These are phyloP conservation scores for Fusarium caatingaense DNA, from an alignment of 2,329 filamentous ascomycete species.

Conservation along the genomic window DNA sequence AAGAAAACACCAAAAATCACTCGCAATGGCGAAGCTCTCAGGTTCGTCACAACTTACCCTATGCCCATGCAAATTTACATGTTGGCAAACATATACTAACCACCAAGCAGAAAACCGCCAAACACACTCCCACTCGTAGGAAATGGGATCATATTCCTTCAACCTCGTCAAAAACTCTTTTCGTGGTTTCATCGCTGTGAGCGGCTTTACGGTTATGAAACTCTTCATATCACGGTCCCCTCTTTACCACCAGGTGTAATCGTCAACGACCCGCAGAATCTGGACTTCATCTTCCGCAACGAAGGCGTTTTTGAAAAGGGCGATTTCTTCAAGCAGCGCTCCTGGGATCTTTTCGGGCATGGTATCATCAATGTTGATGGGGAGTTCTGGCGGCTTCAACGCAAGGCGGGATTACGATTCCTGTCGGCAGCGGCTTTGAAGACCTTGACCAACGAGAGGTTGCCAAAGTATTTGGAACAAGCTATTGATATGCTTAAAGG, in stretches of 20 bases:
- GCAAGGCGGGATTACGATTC: slow-evolving; percentile 70
- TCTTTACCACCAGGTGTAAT: slow-evolving; percentile 72
- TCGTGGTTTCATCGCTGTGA: slow-evolving; percentile 72
- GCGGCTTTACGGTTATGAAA: slow-evolving; percentile 66
- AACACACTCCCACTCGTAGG: slow-evolving; percentile 67
- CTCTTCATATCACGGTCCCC: slow-evolving; percentile 71
- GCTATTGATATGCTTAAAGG: slow-evolving; percentile 55
- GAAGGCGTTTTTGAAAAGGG: slow-evolving; percentile 72
- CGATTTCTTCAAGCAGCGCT: slow-evolving; percentile 68
- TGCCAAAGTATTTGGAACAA: slow-evolving; percentile 64
- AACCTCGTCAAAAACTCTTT: slow-evolving; percentile 69
- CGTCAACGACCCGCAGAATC: slow-evolving; percentile 69
- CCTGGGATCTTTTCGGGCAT: slow-evolving; percentile 72
- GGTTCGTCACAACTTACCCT: slow-evolving; percentile 31
- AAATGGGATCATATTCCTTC: slow-evolving; percentile 71
- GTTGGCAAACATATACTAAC: neutral
- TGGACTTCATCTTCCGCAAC: slow-evolving; percentile 72
- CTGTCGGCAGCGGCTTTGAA: slow-evolving; percentile 68
- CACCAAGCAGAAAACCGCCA: slow-evolving; percentile 56
- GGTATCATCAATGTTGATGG: slow-evolving; percentile 76
- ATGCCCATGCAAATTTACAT: neutral
- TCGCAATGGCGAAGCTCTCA: slow-evolving; percentile 33
- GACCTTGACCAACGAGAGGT: slow-evolving; percentile 65
- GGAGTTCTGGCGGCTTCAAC: slow-evolving; percentile 70
- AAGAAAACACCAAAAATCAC: slow-evolving; percentile 27